Conservation (phyloP, 768 basidiomycete species). For the Gautieria morchelliformis region DNA sequence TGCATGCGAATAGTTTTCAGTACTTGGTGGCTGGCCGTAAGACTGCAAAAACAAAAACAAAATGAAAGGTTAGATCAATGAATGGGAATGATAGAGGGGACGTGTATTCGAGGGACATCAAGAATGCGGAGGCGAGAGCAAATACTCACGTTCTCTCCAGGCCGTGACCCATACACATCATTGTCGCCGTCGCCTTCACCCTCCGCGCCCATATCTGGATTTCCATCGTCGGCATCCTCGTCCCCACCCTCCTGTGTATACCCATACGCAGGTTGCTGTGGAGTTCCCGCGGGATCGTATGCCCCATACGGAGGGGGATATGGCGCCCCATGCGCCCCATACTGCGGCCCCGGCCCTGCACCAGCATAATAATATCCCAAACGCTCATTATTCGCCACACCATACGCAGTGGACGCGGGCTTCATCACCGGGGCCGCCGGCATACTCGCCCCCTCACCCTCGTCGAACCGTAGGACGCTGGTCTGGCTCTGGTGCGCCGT, state of each 20-base stretch:
- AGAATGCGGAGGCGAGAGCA: not conserved
- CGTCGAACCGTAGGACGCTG: conserved; percentile 4
- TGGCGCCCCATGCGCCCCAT: not conserved
- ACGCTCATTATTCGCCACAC: conserved; percentile 5
- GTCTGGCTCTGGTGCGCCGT: not conserved
- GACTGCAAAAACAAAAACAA: not conserved
- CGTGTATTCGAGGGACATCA: not conserved
- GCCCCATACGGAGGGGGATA: not conserved
- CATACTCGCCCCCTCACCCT: not conserved
- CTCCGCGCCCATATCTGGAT: not conserved
- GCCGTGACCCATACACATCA: not conserved
- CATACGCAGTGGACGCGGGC: conserved; percentile 1
- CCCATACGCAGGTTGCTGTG: not conserved
- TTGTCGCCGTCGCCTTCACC: not conserved
- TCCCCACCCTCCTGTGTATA: not conserved
- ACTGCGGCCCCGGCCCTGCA: not conserved
- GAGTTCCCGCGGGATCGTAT: not conserved
- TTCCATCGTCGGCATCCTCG: not conserved
- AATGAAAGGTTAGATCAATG: not conserved
- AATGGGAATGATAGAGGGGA: not conserved
- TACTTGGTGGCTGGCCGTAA: not conserved
- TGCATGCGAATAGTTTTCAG: not conserved
- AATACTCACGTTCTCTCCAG: not conserved
- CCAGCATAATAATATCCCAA: not conserved
- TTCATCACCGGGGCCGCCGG: not conserved